A percentile compares a stretch with the other conserved stretches of the same genome.
These are phyloP conservation scores for Monocercomonoides exilis DNA, from an alignment of 78 protist species.

Conservation along the genomic window DNA sequence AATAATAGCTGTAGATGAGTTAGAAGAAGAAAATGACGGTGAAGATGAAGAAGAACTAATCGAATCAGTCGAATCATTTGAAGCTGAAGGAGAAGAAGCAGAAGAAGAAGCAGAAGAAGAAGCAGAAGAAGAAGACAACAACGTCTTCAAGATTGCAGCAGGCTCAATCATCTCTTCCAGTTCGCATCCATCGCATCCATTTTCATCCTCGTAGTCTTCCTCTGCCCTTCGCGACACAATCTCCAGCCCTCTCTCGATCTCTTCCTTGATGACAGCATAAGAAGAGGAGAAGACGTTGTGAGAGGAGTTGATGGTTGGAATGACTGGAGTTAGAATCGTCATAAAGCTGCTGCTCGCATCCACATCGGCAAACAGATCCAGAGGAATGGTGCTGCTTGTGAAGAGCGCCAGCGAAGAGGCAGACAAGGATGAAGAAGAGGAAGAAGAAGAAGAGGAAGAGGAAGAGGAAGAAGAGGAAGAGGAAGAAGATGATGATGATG, in stretches of 20 bases:
- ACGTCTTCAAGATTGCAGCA: too few relatives aligned
- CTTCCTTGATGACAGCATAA: conserved; percentile 54
- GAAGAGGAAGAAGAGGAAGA: too few relatives aligned
- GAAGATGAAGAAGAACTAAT: too few relatives aligned
- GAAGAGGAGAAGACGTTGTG: conserved; percentile 72
- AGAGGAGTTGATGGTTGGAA: conserved; percentile 89
- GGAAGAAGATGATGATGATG: conserved; percentile 11
- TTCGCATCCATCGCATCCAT: too few relatives aligned
- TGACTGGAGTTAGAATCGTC: conserved; percentile 91
- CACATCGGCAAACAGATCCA: background rate
- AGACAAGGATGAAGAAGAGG: too few relatives aligned
- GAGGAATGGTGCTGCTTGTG: background rate
- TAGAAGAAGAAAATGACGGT: too few relatives aligned
- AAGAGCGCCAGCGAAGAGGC: background rate
- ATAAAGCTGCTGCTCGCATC: conserved; percentile 35
- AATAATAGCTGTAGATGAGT: too few relatives aligned
- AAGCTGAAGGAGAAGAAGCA: background rate
- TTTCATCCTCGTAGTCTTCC: too few relatives aligned
- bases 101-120: background rate
- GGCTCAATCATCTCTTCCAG: too few relatives aligned
- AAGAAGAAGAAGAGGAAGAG: background rate
- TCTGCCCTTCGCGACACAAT: too few relatives aligned
- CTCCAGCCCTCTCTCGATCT: conserved; percentile 66
- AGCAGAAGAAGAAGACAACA: background rate
- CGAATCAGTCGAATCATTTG: background rate